phyloP scores from a whole-genome alignment of 768 basidiomycete genomes.

The Boletus pseudo-olivaceus region DNA sequence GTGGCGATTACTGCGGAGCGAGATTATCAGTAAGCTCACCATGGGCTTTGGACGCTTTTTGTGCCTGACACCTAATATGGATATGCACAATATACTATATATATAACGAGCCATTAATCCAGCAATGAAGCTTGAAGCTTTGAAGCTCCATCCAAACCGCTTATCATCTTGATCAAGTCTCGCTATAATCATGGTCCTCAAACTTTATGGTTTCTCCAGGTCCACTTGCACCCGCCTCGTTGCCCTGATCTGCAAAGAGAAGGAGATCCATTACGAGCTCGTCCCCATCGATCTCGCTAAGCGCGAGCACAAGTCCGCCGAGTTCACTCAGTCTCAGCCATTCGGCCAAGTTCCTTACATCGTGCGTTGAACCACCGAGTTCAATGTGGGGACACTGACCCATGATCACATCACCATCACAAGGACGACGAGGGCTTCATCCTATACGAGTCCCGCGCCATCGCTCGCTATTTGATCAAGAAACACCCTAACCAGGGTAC shows the following conservation, averaged over 20 bases:
- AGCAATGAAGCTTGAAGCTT: no score
- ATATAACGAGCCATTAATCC: not conserved
- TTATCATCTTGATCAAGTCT: not conserved
- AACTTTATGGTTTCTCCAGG: constrained; percentile 29
- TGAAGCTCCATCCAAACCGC: not conserved
- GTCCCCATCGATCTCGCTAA: constrained; percentile 40
- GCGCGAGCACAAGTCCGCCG: constrained; percentile 44
- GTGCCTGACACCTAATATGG: no score
- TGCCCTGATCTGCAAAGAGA: constrained; percentile 50
- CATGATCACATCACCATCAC: not conserved
- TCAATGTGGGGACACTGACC: not conserved
- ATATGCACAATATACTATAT: no score
- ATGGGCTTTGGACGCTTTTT: no score
- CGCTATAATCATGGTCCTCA: constrained; percentile 33
- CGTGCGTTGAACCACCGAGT: constrained; percentile 13
- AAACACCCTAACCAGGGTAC: constrained; percentile 54
- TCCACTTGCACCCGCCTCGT: constrained; percentile 55
- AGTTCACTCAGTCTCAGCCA: constrained; percentile 50
- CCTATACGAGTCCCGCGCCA: constrained; percentile 61
- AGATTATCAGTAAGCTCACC: no score
- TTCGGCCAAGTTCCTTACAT: constrained; percentile 53
- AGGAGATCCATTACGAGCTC: constrained; percentile 53
- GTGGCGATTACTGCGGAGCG: no score
- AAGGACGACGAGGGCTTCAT: constrained; percentile 62
- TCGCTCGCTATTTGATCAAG: constrained; percentile 52